A percentile compares a stretch with the other conserved stretches of the same genome.
Evolutionary conservation across 192 early-diverging fungal species (phyloP).

Genomic region (Gigaspora rosea): DNA sequence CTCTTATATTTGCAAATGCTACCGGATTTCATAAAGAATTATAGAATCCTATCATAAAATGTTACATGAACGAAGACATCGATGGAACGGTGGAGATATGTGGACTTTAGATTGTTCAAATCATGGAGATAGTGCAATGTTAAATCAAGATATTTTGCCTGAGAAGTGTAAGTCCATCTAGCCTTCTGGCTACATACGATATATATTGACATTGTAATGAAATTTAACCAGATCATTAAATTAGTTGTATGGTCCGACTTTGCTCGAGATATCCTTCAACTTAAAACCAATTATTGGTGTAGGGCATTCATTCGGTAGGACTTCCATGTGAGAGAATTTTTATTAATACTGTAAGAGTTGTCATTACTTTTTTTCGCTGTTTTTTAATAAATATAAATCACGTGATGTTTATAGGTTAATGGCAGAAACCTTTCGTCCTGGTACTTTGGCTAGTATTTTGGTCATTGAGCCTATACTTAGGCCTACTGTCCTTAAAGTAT

Average conservation of each 20-base stretch:
- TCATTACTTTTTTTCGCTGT: slow-evolving; percentile 4
- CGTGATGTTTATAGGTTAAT: slow-evolving; percentile 27
- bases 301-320: slow-evolving; percentile 59
- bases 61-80: slow-evolving; percentile 20
- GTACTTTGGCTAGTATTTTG: slow-evolving; percentile 40
- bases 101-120: slow-evolving; percentile 57
- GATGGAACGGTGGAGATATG: slow-evolving; percentile 40
- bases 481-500: slow-evolving; percentile 23
- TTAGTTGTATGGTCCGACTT: slow-evolving; percentile 56
- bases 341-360: slow-evolving; percentile 21
- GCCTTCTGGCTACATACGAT: no score
- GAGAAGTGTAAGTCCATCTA: slow-evolving; percentile 38
- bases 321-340: slow-evolving; percentile 30
- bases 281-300: slow-evolving; percentile 52
- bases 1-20: slow-evolving; percentile 57
- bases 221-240: background rate
- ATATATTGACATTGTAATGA: background rate
- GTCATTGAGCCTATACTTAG: slow-evolving; percentile 41
- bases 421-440: slow-evolving; percentile 36
- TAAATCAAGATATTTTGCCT: slow-evolving; percentile 46
- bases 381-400: slow-evolving; percentile 8
- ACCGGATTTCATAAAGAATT: slow-evolving; percentile 64
- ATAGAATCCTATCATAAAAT: slow-evolving; percentile 53
- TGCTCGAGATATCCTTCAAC: slow-evolving; percentile 49
- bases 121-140: slow-evolving; percentile 58